These are phyloP conservation scores for Phytophthora vignae DNA, from an alignment of 352 stramenopile genomes.

Conservation along the genomic window DNA sequence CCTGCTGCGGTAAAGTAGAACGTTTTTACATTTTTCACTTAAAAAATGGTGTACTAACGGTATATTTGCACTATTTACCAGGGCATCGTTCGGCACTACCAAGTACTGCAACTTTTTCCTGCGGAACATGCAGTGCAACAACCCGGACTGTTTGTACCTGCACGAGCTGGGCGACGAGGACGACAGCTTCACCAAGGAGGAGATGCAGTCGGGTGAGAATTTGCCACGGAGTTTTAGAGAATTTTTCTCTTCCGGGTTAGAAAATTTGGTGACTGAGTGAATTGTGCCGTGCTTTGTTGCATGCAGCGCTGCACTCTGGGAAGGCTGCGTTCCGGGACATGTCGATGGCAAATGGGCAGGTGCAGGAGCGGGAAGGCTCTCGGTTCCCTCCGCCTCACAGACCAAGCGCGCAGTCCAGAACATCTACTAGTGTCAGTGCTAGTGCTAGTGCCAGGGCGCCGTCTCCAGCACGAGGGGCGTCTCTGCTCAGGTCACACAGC, in stretches of 20 bases:
- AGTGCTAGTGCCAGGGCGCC: constrained; percentile 28
- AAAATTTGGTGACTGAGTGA: background rate
- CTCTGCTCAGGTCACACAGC: constrained; percentile 39
- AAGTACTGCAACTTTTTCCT: constrained; percentile 98
- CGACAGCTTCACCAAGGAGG: constrained; percentile 96
- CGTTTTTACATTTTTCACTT: background rate
- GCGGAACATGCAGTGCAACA: constrained; percentile 92
- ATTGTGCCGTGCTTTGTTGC: background rate
- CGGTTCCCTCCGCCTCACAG: constrained; percentile 59
- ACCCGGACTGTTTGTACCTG: constrained; percentile 95
- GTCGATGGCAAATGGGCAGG: constrained; percentile 47
- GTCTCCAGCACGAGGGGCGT: constrained; percentile 27
- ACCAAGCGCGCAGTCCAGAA: constrained; percentile 31
- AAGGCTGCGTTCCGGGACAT: constrained; percentile 80
- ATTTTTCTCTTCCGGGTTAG: background rate
- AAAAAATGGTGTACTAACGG: no score
- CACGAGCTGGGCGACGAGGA: constrained; percentile 93
- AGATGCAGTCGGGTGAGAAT: constrained; percentile 86
- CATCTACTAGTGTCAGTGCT: constrained; percentile 14
- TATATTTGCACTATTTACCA: constrained; percentile 21
- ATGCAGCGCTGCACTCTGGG: constrained; percentile 69
- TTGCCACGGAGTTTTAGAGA: background rate
- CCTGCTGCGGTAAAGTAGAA: constrained; percentile 57
- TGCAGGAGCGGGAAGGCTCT: constrained; percentile 63
- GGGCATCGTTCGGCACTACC: constrained; percentile 94